Evolutionary conservation across 371 early-diverging fungal species (phyloP), one percentile per base, ranked within the genome.

Genomic region (Choanephora cucurbitarum): DNA sequence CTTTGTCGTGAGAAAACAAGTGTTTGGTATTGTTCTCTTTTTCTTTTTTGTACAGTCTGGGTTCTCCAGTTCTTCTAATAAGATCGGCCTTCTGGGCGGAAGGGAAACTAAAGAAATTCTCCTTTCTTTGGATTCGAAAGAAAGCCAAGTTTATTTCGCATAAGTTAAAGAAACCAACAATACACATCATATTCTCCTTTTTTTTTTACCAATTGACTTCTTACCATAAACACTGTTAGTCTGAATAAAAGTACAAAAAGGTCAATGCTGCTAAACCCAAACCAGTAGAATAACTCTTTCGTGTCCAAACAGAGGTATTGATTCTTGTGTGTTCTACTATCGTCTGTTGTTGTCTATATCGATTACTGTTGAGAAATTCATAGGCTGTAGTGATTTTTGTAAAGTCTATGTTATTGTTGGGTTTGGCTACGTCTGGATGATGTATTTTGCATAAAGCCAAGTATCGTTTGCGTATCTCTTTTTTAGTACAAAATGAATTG

Each of bases 391-490:
- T 71, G 14, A 71, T 64, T 24, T 71, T 62, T 55, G 28, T 53
- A 51, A 71, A 67, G 22, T 60, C 55, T 5, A 48, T 23, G 3
- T 22, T 28, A 7, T 7, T 54, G 19, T 47, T 57, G 14, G 37
- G 50, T 3, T 39, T 34, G 3, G 55, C 40, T 21, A 65, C 54
- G 49, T 68, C 69, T 21, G 72, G 72, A 47, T 68, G 69, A 45
- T 62, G 52, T 21, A 47, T 53, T 52, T 72, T 72, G 48, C 68
- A 72, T 17, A 72, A 44, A 31, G 68, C 63, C 13, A 66, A 47
- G 46, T 72, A 72, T 7, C 66, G 58, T 43, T 45, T 62, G 41
- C 62, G 58, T 42, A 72, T 66, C 56, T 72, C 66, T 52, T 65
- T 62, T 69, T 65, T 59, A 11, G 54, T 52, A 5, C 55, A 40